Evolutionary conservation across 371 early-diverging fungal species (phyloP).

Genomic region (Mortierella sp.): DNA sequence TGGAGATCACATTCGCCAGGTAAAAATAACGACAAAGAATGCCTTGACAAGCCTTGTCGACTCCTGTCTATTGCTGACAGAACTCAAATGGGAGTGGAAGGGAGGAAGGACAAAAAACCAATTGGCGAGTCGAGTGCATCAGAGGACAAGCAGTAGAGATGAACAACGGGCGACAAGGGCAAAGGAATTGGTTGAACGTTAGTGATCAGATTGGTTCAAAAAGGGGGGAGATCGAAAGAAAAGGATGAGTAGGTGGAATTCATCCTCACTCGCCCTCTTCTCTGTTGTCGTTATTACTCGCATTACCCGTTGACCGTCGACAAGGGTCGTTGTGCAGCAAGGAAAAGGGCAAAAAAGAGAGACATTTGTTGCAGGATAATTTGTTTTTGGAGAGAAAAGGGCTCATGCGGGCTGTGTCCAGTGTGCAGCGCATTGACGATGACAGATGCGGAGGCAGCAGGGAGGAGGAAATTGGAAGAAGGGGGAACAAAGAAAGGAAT

Average conservation of each 20-base stretch:
- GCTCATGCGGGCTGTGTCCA: not conserved
- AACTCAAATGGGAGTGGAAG: not conserved
- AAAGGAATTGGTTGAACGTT: not conserved
- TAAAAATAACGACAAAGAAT: constrained; percentile 45
- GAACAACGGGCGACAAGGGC: not conserved
- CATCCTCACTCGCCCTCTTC: not conserved
- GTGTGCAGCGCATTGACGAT: not conserved
- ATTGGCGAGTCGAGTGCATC: not conserved
- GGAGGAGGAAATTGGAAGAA: not conserved
- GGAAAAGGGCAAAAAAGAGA: not conserved
- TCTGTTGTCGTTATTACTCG: not conserved
- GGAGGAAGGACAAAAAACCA: not conserved
- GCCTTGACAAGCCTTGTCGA: not conserved
- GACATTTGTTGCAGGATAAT: not conserved
- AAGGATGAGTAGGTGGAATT: not conserved
- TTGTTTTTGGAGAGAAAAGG: not conserved
- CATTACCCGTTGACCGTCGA: not conserved
- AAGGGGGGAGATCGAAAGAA: not conserved
- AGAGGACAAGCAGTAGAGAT: not conserved
- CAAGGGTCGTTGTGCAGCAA: not conserved
- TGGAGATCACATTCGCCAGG: constrained; percentile 69
- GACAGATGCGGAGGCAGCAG: not conserved
- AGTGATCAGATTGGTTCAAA: not conserved
- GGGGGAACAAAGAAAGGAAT: constrained; percentile 4
- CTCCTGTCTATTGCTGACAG: not conserved